A percentile compares a stretch with the other conserved stretches of the same genome.
phyloP scores from a whole-genome alignment of 768 basidiomycete genomes.

The Lentinula sp. region DNA sequence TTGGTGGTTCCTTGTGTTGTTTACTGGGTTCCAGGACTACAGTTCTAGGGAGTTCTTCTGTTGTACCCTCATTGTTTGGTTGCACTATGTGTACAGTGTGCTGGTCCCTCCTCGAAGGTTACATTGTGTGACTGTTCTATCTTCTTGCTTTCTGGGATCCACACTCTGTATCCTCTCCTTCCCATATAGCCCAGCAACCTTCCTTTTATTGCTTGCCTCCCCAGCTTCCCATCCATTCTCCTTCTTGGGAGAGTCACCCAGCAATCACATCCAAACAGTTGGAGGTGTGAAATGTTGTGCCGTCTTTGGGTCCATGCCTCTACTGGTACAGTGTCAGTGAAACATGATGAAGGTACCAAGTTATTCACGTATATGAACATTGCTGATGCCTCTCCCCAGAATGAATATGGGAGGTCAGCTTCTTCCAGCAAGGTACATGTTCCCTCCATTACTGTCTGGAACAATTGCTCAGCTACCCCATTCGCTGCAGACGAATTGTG shows the following conservation, averaged over 20 bases:
- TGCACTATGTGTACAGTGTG: too few relatives aligned
- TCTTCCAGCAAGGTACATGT: constrained; percentile 2
- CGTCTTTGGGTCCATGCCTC: neutral
- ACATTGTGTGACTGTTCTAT: neutral
- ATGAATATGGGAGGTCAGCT: neutral
- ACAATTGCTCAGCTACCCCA: constrained; percentile 17
- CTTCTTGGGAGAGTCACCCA: neutral
- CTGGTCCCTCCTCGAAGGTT: neutral
- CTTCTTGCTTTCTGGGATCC: neutral
- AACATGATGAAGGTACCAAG: neutral
- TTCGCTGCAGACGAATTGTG: constrained; percentile 20
- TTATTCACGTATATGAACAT: neutral
- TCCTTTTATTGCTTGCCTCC: neutral
- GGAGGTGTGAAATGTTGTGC: neutral
- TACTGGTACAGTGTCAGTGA: neutral
- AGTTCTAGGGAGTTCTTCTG: too few relatives aligned
- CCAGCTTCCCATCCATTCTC: neutral
- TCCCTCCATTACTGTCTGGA: constrained; percentile 15
- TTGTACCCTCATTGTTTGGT: too few relatives aligned
- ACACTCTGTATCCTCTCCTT: neutral
- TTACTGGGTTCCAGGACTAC: too few relatives aligned
- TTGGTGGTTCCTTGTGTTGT: too few relatives aligned
- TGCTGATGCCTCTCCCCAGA: neutral
- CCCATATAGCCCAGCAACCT: neutral
- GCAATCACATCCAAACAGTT: neutral